A percentile compares a stretch with the other conserved stretches of the same genome.
Evolutionary conservation across 805 yeast species (phyloP).

Genomic region (Cyberlindnera amylophila): DNA sequence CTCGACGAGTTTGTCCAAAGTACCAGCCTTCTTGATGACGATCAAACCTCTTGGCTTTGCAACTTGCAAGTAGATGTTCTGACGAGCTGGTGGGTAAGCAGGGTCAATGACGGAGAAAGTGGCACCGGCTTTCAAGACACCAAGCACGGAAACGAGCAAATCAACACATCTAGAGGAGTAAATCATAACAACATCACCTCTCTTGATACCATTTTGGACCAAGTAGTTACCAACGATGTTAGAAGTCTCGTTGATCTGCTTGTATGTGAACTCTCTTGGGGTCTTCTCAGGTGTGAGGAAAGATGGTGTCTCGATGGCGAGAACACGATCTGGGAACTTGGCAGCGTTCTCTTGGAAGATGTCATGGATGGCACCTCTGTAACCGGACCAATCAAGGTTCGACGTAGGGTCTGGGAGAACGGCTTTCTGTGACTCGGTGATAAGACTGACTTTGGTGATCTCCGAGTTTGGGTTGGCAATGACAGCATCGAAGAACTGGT

Average conservation of each 20-base stretch:
- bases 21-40: conserved; percentile 88
- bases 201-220: conserved; percentile 70
- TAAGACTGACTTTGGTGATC: conserved; percentile 60
- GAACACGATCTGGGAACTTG: conserved; percentile 76
- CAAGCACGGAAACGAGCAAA: conserved; percentile 94
- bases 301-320: conserved; percentile 90
- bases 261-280: conserved; percentile 75
- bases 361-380: conserved; percentile 95
- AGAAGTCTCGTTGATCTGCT: conserved; percentile 88
- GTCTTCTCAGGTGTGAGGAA: conserved; percentile 45
- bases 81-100: conserved; percentile 98
- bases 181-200: conserved; percentile 96
- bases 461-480: conserved; percentile 33
- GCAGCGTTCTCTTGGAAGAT: conserved; percentile 86
- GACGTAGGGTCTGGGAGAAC: conserved; percentile 83
- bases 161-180: conserved; percentile 98
- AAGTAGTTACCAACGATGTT: conserved; percentile 90
- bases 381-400: conserved; percentile 86
- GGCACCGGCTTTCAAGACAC: conserved; percentile 97
- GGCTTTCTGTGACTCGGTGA: conserved; percentile 59
- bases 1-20: conserved; percentile 69
- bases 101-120: conserved; percentile 98
- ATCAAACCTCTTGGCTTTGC: conserved; percentile 91
- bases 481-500: conserved; percentile 44
- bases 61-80: conserved; percentile 85